These are phyloP conservation scores for Wickerhamiella hasegawae DNA, from an alignment of 805 yeast genomes.

Conservation along the genomic window DNA sequence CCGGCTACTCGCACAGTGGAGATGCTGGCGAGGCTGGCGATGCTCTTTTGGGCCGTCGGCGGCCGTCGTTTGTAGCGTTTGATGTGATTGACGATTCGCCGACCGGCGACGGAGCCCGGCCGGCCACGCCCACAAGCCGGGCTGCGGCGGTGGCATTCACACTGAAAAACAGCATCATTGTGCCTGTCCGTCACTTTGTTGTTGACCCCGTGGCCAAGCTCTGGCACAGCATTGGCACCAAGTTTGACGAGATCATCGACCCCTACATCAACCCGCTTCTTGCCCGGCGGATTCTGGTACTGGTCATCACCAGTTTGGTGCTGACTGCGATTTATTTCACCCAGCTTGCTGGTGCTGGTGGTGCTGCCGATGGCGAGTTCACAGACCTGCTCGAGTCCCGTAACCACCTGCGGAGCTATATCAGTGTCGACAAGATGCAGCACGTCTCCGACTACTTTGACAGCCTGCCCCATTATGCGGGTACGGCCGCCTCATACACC, in stretches of 20 bases:
- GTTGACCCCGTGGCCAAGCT: slow-evolving; percentile 33
- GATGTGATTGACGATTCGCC: too few relatives aligned
- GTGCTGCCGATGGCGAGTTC: slow-evolving; percentile 36
- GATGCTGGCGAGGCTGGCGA: background rate
- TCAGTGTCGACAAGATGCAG: slow-evolving; percentile 43
- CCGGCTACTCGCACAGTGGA: too few relatives aligned
- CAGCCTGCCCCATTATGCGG: slow-evolving; percentile 74
- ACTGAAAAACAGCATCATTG: slow-evolving; percentile 16
- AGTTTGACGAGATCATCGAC: slow-evolving; percentile 41
- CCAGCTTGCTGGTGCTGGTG: slow-evolving; percentile 20
- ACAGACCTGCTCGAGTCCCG: slow-evolving; percentile 41
- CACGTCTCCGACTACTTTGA: slow-evolving; percentile 56
- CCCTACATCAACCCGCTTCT: slow-evolving; percentile 77
- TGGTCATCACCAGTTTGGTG: slow-evolving; percentile 41
- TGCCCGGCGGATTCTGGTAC: slow-evolving; percentile 56
- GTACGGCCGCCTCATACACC: slow-evolving; percentile 72
- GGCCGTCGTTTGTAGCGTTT: slow-evolving; percentile 1
- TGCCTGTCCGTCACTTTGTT: slow-evolving; percentile 26
- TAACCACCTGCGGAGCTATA: slow-evolving; percentile 31
- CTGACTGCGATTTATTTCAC: slow-evolving; percentile 42
- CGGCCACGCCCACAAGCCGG: too few relatives aligned
- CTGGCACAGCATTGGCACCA: slow-evolving; percentile 22
- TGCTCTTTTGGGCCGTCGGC: background rate
- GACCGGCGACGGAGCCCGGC: too few relatives aligned
- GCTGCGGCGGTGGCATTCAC: too few relatives aligned